Base-by-base conservation (phyloP, 164 flowering plant species). In the Echeveria elegans region DNA sequence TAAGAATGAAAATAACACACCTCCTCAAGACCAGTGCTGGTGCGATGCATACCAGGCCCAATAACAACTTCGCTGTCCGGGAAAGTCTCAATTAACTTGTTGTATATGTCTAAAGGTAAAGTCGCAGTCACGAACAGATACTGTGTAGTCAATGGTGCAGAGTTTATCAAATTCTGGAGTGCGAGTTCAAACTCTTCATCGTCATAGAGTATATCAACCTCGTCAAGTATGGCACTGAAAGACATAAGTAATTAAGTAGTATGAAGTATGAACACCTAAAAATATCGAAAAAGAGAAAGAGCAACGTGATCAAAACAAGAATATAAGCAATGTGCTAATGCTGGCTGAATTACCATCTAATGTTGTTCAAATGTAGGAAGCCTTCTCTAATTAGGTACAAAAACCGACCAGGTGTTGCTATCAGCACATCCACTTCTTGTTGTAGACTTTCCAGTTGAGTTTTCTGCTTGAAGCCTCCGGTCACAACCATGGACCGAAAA, bases 121-220 rank as follows among this genome's bases (percentile, higher is more conserved):
- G 99, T 95, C 69, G 99, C 99, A 47, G 99, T 95, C 67, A 89
- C 97, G 76, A 95, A 95, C 34, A 95, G 83, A 81, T 91, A 91
- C 74, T 95, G 99, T 50, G 86, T 76, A 19, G 79, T 71, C 60
- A 89, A 81, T 70, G 90, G 92, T 52, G 96, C 81, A 38, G 79
- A 76, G 63, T 72, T 81, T 36, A 88, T 82, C 75, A 91, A 83
- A n/a, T n/a, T n/a, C n/a, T n/a, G n/a, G n/a, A n/a, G n/a, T n/a
- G n/a, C n/a, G n/a, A n/a, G n/a, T n/a, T n/a, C n/a, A n/a, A n/a
- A 91, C 60, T 82, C 96, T 74, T 91, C 94, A 79, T 92, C 92
- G 32, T 79, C 80, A 66, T 72, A 87, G 65, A 95, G 97, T 73
- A 95, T 80, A 77, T 95, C 97, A 21, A 91, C 90, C 82, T 95